These are phyloP conservation scores for Chytriomyces sp. DNA, from an alignment of 192 early-diverging fungal genomes.

Conservation along the genomic window DNA sequence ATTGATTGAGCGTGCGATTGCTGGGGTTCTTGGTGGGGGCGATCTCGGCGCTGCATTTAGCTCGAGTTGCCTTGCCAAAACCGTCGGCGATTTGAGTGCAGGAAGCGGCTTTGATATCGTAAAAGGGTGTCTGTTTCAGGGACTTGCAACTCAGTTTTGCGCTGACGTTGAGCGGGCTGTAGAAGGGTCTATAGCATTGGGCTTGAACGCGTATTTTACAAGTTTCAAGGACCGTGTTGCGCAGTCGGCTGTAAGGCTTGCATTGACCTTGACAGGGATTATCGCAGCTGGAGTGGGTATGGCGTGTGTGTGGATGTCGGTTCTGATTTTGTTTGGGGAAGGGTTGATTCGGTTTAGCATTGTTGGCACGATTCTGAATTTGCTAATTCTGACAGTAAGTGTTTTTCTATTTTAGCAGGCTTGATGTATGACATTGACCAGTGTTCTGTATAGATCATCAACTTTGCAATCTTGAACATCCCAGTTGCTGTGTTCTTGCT, in stretches of 20 bases:
- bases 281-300: constrained; percentile 11
- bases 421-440: background rate
- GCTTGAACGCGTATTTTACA: constrained; percentile 19
- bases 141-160: constrained; percentile 28
- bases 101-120: constrained; percentile 15
- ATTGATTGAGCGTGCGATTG: background rate
- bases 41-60: constrained; percentile 12
- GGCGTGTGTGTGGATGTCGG: constrained; percentile 30
- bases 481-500: constrained; percentile 21
- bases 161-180: constrained; percentile 11
- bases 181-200: constrained; percentile 11
- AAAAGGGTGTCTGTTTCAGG: constrained; percentile 27
- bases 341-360: constrained; percentile 30
- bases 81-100: constrained; percentile 27
- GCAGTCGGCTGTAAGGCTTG: constrained; percentile 3
- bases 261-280: constrained; percentile 25
- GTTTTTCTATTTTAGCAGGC: background rate
- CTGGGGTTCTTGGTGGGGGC: background rate
- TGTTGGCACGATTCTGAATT: constrained; percentile 8
- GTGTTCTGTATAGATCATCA: constrained; percentile 15
- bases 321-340: constrained; percentile 29
- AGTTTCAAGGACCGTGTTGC: constrained; percentile 25
- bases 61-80: constrained; percentile 5
- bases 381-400: constrained; percentile 24
- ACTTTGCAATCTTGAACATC: constrained; percentile 32